Evolutionary conservation across 495 filamentous ascomycete genomes (phyloP), one percentile per base, ranked within the genome.

Genomic region (Acidiella bohemica): DNA sequence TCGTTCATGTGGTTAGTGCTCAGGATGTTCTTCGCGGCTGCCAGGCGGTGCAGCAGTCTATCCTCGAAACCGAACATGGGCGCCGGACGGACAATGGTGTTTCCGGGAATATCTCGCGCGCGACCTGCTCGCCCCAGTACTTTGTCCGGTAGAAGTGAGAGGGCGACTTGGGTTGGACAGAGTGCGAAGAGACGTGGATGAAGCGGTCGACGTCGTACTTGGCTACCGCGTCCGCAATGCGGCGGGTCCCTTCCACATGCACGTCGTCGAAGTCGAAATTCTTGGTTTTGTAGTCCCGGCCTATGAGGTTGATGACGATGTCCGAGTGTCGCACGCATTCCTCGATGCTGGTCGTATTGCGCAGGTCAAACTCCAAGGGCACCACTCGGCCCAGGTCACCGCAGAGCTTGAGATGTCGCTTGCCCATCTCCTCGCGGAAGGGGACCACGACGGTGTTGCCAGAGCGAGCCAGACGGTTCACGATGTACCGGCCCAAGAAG

Each of bases 151-250:
- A 94, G 71, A 78, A 96, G 54, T 87, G 78, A 22, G 84, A 87
- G 2, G 77, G 64, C 23, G 86, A 94, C 44, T 81, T 67, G 21
- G 71, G 71, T 59, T 84, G 68, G 35, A 85, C 92, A 56, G 90
- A 94, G 69, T 87, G 86, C 26, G 84, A 92, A 26, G 92, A 96
- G 52, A 99, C 80, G 51, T 99, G 90, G 48, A 99, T 82, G 68
- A 80, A 99, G 31, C 90, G 79, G 64, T 99, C 90, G 45, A 95
- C 75, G 53, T 99, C 90, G 62, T 99, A 99, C 63, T 99, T 99
- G 49, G 90, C 92, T 27, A 83, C 84, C 38, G 92, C 92, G 57
- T 95, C 85, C 18, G 75, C 85, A 52, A 99, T 99, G 40, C 92
- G 80, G 66, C 90, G 81, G n/a, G 78, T 75, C 29, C 90, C 88